phyloP scores from a whole-genome alignment of 2,329 filamentous ascomycete species.

The Helotiales sp. region DNA sequence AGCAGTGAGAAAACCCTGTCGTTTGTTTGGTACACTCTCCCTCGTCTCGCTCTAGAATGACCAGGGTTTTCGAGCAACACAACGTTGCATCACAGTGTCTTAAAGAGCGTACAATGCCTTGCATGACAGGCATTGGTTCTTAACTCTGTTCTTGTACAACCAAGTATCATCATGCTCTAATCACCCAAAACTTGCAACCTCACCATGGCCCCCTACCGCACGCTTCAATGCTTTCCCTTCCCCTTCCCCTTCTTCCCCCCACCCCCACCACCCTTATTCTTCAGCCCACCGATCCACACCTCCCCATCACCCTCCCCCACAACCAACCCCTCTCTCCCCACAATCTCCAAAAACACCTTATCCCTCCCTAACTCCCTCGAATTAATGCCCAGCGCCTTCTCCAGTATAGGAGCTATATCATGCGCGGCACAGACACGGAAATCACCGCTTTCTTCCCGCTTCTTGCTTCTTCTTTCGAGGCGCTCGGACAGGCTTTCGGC shows the following conservation, averaged over 20 bases:
- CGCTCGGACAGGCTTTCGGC: constrained; percentile 28
- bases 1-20: no score
- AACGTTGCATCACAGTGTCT: no score
- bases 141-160: background rate
- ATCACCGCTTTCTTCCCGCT: constrained; percentile 40
- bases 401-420: constrained; percentile 33
- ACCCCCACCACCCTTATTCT: background rate
- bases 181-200: background rate
- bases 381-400: constrained; percentile 39
- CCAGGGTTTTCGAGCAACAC: no score
- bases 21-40: no score
- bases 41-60: no score
- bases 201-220: no score
- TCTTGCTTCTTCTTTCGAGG: constrained; percentile 41
- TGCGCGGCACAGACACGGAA: constrained; percentile 44
- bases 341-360: background rate
- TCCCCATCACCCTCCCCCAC: background rate
- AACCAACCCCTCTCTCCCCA: background rate
- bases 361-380: constrained; percentile 33
- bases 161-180: no score
- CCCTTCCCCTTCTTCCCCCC: background rate
- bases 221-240: background rate
- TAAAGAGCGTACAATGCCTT: no score
- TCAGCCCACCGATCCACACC: background rate
- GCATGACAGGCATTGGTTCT: no score